A percentile compares a stretch with the other conserved stretches of the same genome.
Conservation (phyloP, 805 yeast genomes). For the Teunomyces pallodes region DNA sequence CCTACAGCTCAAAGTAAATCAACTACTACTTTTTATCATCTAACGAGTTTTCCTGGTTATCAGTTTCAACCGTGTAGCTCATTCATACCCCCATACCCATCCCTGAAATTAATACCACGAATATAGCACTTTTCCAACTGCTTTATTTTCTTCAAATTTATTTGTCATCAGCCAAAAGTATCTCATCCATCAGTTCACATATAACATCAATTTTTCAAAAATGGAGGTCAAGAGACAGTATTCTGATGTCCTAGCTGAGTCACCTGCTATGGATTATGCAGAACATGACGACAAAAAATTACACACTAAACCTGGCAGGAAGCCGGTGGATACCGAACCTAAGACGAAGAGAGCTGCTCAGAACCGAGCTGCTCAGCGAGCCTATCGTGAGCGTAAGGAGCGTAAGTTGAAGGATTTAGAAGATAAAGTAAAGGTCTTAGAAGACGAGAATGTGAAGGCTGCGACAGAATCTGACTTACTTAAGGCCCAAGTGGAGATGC, state of each 20-base stretch:
- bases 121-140: no score
- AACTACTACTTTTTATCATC: neutral
- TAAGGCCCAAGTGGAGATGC: conserved; percentile 69
- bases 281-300: conserved; percentile 36
- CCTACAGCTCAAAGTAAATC: neutral
- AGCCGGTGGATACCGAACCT: conserved; percentile 75
- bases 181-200: no score
- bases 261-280: conserved; percentile 3
- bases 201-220: neutral
- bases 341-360: conserved; percentile 92
- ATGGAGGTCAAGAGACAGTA: conserved; percentile 26
- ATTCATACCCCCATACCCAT: neutral
- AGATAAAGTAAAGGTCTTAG: conserved; percentile 68
- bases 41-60: neutral
- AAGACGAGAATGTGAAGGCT: conserved; percentile 66
- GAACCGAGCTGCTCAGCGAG: conserved; percentile 97
- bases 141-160: no score
- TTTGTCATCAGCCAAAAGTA: no score
- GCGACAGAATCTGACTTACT: conserved; percentile 71
- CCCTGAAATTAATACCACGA: no score
- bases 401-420: conserved; percentile 81
- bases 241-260: conserved; percentile 14
- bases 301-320: conserved; percentile 71
- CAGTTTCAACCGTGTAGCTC: neutral
- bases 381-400: conserved; percentile 93